Percentiles rank a stretch among this genome's conserved stretches.
Evolutionary conservation across 1,284 basidiomycete species (phyloP).

Genomic region (Cutaneotrichosporon sp.): DNA sequence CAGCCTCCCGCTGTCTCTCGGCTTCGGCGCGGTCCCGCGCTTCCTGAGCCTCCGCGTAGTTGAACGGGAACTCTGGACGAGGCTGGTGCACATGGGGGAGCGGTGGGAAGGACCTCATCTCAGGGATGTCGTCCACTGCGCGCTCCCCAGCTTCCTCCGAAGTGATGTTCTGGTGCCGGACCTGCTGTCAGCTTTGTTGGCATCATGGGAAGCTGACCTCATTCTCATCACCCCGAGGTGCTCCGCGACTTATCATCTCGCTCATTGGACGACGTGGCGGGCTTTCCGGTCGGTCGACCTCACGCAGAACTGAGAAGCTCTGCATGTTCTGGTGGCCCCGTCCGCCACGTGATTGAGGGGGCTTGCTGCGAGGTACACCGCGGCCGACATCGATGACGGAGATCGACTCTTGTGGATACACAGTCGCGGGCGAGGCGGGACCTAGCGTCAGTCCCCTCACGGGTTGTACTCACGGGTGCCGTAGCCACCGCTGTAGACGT

Average conservation of each 20-base stretch:
- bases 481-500: neutral
- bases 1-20: neutral
- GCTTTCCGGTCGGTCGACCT: neutral
- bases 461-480: no score
- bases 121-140: no score
- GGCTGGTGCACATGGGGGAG: neutral
- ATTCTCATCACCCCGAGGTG: no score
- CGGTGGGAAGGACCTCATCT: neutral
- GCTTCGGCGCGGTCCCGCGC: neutral
- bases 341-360: no score
- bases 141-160: neutral
- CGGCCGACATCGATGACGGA: neutral
- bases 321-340: constrained; percentile 8
- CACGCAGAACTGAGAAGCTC: constrained; percentile 21
- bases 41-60: neutral
- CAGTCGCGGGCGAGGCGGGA: neutral
- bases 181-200: neutral
- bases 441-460: neutral
- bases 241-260: neutral
- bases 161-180: neutral
- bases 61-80: neutral
- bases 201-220: neutral
- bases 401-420: neutral
- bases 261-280: neutral
- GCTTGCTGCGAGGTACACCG: neutral